A percentile compares a stretch with the other conserved stretches of the same genome.
phyloP scores from a whole-genome alignment of 495 filamentous ascomycete species.

The Neurospora terricola region DNA sequence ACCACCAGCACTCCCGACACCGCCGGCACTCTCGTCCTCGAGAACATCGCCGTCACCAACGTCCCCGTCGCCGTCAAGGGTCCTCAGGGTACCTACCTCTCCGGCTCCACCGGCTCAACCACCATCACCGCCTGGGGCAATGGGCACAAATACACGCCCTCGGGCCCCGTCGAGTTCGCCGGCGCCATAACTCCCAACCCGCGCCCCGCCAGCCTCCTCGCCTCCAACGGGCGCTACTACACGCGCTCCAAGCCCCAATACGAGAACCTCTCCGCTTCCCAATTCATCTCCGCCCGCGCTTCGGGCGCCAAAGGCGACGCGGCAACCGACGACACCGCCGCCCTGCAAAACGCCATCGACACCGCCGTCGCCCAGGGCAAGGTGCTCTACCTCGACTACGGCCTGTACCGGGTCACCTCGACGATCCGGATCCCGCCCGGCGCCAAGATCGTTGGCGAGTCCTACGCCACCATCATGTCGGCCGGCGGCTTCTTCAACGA shows the following conservation, averaged over 20 bases:
- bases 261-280: conserved; percentile 35
- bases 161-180: conserved; percentile 26
- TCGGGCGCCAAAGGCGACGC: conserved; percentile 67
- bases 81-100: conserved; percentile 41
- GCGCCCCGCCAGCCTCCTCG: conserved; percentile 28
- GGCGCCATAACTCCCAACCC: conserved; percentile 28
- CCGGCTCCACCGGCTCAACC: conserved; percentile 42
- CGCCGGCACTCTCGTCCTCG: conserved; percentile 44
- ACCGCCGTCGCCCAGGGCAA: conserved; percentile 48
- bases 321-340: conserved; percentile 57
- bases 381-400: conserved; percentile 49
- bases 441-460: conserved; percentile 68
- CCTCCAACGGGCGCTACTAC: conserved; percentile 33
- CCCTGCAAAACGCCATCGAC: conserved; percentile 49
- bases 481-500: conserved; percentile 62
- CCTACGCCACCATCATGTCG: conserved; percentile 80
- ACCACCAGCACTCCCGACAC: conserved; percentile 37
- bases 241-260: conserved; percentile 52
- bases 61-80: conserved; percentile 51
- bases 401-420: conserved; percentile 53
- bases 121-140: conserved; percentile 43
- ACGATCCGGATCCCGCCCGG: conserved; percentile 55
- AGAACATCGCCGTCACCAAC: conserved; percentile 59
- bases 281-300: conserved; percentile 52
- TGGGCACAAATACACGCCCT: conserved; percentile 36